Conservation (phyloP, 2,329 filamentous ascomycete species). For the Diaporthe sp. region DNA sequence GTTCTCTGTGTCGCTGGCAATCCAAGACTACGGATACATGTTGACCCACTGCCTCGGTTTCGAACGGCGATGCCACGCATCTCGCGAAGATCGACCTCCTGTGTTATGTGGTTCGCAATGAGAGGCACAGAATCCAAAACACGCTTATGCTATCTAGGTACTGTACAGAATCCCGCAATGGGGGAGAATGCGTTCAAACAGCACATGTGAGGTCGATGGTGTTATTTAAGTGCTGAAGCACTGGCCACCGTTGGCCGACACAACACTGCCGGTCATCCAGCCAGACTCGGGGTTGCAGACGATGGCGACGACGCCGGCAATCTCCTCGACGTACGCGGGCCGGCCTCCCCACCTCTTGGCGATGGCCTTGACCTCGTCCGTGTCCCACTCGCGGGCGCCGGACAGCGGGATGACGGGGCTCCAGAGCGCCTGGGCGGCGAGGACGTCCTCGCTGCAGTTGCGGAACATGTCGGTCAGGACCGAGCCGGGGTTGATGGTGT, state of each 20-base stretch:
- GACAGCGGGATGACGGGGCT: constrained; percentile 61
- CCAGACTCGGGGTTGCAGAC: constrained; percentile 37
- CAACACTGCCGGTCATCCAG: constrained; percentile 39
- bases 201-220: too few relatives aligned
- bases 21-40: neutral
- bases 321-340: constrained; percentile 64
- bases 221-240: constrained; percentile 26
- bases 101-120: neutral
- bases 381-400: constrained; percentile 43
- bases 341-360: constrained; percentile 63
- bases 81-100: neutral
- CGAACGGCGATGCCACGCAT: neutral
- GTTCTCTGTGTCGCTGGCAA: neutral
- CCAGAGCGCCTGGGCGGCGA: constrained; percentile 52
- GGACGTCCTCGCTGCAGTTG: constrained; percentile 61
- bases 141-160: neutral
- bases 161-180: too few relatives aligned
- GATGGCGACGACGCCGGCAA: constrained; percentile 37
- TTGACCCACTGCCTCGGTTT: neutral
- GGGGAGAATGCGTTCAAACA: neutral
- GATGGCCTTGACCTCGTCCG: constrained; percentile 44
- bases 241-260: constrained; percentile 38
- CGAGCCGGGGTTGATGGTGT: constrained; percentile 69
- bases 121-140: neutral
- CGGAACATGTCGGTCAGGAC: constrained; percentile 59